Percentiles rank a stretch among this genome's conserved stretches.
phyloP scores from a whole-genome alignment of 805 yeast genomes.

The Metahyphopichia silvanorum region DNA sequence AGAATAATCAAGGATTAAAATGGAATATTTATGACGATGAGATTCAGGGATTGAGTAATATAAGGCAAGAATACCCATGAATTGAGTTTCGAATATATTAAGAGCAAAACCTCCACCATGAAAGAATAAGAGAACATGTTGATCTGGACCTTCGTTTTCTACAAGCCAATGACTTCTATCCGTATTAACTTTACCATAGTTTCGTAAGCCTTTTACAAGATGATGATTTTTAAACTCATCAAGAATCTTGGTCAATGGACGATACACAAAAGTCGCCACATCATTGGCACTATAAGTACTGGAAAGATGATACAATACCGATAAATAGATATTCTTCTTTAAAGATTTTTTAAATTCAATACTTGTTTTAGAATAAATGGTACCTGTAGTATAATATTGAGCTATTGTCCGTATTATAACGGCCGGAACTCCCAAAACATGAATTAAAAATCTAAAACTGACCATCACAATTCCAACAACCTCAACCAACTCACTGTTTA shows the following conservation, averaged over 20 bases:
- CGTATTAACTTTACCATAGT: constrained; percentile 4
- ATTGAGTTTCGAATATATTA: constrained; percentile 18
- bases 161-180: constrained; percentile 8
- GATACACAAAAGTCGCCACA: constrained; percentile 16
- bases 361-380: constrained; percentile 24
- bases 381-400: constrained; percentile 31
- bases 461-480: background rate
- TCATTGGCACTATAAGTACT: constrained; percentile 17
- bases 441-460: background rate
- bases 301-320: constrained; percentile 24
- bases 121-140: constrained; percentile 16
- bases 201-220: background rate
- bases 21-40: constrained; percentile 11
- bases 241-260: constrained; percentile 18
- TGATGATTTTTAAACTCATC: constrained; percentile 9
- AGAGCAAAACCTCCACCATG: constrained; percentile 27
- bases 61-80: constrained; percentile 19
- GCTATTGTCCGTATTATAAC: constrained; percentile 14
- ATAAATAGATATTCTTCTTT: constrained; percentile 25
- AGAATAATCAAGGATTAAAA: constrained; percentile 21
- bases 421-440: constrained; percentile 20
- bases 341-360: constrained; percentile 24
- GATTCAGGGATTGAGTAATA: constrained; percentile 16
- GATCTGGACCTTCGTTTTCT: constrained; percentile 5
- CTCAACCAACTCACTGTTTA: too few species aligned